Evolutionary conservation across 164 flowering plant genomes (phyloP).

Genomic region (Kalanchoe fedtschenkoi): DNA sequence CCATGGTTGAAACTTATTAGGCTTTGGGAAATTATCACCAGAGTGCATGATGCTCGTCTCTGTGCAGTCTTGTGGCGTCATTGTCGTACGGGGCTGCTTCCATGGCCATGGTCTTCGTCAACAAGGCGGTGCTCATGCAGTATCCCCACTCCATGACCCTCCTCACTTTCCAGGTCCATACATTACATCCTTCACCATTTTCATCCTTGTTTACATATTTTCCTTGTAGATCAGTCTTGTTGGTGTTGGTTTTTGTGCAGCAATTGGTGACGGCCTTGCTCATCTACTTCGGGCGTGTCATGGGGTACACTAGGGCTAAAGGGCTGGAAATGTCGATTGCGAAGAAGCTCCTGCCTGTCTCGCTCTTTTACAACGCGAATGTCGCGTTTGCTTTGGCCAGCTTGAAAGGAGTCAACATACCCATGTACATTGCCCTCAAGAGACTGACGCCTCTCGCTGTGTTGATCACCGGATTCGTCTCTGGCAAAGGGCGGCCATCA

Average conservation of each 20-base stretch:
- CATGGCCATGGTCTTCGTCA: conserved; percentile 98
- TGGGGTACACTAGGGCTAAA: conserved; percentile 62
- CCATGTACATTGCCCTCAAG: conserved; percentile 97
- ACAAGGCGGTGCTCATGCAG: conserved; percentile 88
- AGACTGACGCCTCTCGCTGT: conserved; percentile 99
- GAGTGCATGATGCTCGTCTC: neutral
- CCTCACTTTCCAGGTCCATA: conserved; percentile 86
- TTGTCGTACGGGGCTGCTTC: conserved; percentile 91
- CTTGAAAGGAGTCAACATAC: conserved; percentile 96
- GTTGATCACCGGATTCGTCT: conserved; percentile 68
- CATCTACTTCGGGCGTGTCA: conserved; percentile 64
- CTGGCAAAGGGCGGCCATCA: conserved; percentile 82
- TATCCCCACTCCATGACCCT: conserved; percentile 88
- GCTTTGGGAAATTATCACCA: neutral
- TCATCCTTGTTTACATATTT: conserved; percentile 7
- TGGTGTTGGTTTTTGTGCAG: conserved; percentile 23
- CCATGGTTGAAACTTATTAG: neutral
- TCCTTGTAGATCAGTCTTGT: neutral
- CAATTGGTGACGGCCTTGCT: conserved; percentile 83
- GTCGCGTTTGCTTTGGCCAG: conserved; percentile 85
- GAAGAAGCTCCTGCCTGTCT: conserved; percentile 66
- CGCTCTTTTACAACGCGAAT: conserved; percentile 63
- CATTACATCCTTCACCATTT: too few species aligned
- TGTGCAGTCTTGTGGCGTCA: conserved; percentile 64
- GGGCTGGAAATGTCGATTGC: conserved; percentile 50